Percentiles rank a stretch among this genome's conserved stretches.
phyloP scores from a whole-genome alignment of 1,139 yeast species.

The Hemisphaericaspora xylofermentans region DNA sequence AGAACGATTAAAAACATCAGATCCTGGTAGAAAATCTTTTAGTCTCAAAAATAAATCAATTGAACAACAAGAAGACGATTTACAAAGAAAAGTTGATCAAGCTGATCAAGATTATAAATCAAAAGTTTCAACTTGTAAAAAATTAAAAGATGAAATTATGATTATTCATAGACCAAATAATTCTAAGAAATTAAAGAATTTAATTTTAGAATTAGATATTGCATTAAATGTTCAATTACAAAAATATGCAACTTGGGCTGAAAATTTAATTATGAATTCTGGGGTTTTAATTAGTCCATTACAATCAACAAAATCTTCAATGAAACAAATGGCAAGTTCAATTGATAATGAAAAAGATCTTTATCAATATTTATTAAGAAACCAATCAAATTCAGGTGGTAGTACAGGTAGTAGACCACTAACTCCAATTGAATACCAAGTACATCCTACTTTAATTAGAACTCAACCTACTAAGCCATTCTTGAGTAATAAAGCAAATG shows the following conservation, averaged over 20 bases:
- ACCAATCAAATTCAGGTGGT: conserved; percentile 33
- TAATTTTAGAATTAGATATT: conserved; percentile 82
- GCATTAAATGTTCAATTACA: conserved; percentile 87
- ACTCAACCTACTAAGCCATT: conserved; percentile 37
- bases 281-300: conserved; percentile 84
- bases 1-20: conserved; percentile 76
- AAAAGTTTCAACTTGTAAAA: conserved; percentile 71
- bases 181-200: conserved; percentile 69
- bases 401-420: conserved; percentile 35
- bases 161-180: conserved; percentile 75
- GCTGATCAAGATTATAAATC: conserved; percentile 86
- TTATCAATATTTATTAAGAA: conserved; percentile 61
- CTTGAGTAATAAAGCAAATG: conserved; percentile 26
- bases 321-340: conserved; percentile 72
- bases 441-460: conserved; percentile 67
- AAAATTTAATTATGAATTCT: conserved; percentile 76
- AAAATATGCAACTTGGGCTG: conserved; percentile 85
- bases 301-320: conserved; percentile 53
- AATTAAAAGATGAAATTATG: conserved; percentile 70
- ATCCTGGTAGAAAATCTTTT: conserved; percentile 80
- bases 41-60: conserved; percentile 76
- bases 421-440: conserved; percentile 70
- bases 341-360: conserved; percentile 83
- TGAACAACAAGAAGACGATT: conserved; percentile 90
- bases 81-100: conserved; percentile 71